A percentile compares a stretch with the other conserved stretches of the same genome.
phyloP scores from a whole-genome alignment of 345 rosid species.

The Salix udensis region DNA sequence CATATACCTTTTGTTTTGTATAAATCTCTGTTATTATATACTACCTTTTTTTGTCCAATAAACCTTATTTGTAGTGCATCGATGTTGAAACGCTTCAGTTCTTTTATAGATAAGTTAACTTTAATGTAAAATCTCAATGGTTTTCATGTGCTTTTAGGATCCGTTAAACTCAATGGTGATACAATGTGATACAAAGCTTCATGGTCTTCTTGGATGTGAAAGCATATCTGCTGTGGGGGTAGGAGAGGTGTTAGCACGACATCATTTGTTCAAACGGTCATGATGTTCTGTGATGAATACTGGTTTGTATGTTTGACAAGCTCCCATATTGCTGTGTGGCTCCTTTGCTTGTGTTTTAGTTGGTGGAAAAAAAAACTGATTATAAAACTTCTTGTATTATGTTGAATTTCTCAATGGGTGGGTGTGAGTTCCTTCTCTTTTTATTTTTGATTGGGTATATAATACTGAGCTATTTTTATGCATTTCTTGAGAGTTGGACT shows the following conservation, averaged over 20 bases:
- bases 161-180: slow-evolving; percentile 75
- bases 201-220: slow-evolving; percentile 79
- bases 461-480: background rate
- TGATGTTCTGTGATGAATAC: slow-evolving; percentile 41
- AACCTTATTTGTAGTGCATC: background rate
- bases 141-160: slow-evolving; percentile 44
- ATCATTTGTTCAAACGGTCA: slow-evolving; percentile 59
- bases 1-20: background rate
- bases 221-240: slow-evolving; percentile 83
- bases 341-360: background rate
- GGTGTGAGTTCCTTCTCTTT: background rate
- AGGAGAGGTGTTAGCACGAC: slow-evolving; percentile 58
- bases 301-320: slow-evolving; percentile 22
- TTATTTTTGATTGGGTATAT: background rate
- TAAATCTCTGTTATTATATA: background rate
- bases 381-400: background rate
- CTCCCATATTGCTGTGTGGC: background rate
- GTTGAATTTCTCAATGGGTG: background rate
- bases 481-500: background rate
- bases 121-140: background rate
- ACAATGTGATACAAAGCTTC: slow-evolving; percentile 69
- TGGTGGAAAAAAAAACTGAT: no score
- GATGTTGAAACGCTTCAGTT: background rate
- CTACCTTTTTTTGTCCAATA: background rate
- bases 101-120: background rate